phyloP scores from a whole-genome alignment of 2,329 filamentous ascomycete species.

The Laburnicola sp. region DNA sequence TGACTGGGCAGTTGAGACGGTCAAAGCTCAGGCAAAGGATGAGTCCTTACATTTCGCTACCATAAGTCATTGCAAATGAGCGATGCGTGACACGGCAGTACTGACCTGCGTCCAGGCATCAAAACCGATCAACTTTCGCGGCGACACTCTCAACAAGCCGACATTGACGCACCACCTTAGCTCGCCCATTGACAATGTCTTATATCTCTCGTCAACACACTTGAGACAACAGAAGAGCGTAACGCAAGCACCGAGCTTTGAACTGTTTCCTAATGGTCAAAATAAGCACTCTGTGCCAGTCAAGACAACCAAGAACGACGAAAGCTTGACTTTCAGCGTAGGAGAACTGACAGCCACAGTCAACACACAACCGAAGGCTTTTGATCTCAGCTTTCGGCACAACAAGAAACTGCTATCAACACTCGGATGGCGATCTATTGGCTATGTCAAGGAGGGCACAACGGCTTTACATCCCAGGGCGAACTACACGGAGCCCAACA shows the following conservation, averaged over 20 bases:
- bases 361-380: constrained; percentile 13
- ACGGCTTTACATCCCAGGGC: constrained; percentile 18
- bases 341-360: constrained; percentile 17
- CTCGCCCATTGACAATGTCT: constrained; percentile 17
- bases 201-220: constrained; percentile 16
- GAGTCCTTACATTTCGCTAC: constrained; percentile 17
- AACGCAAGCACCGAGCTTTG: constrained; percentile 11
- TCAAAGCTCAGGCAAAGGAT: constrained; percentile 13
- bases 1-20: constrained; percentile 18
- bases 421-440: constrained; percentile 18
- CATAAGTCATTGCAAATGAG: constrained; percentile 1
- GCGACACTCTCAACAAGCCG: constrained; percentile 17
- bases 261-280: constrained; percentile 14
- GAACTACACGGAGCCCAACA: constrained; percentile 19
- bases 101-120: constrained; percentile 9
- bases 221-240: constrained; percentile 17
- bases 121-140: constrained; percentile 16
- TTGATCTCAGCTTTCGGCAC: constrained; percentile 13
- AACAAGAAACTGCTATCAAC: constrained; percentile 13
- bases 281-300: constrained; percentile 8
- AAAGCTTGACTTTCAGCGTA: constrained; percentile 9
- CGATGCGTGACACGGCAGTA: background rate
- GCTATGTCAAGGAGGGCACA: constrained; percentile 15
- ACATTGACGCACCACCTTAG: constrained; percentile 16
- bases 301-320: constrained; percentile 10